Conservation (phyloP, 78 protist species). For the Chrysochromulina tobinii region DNA sequence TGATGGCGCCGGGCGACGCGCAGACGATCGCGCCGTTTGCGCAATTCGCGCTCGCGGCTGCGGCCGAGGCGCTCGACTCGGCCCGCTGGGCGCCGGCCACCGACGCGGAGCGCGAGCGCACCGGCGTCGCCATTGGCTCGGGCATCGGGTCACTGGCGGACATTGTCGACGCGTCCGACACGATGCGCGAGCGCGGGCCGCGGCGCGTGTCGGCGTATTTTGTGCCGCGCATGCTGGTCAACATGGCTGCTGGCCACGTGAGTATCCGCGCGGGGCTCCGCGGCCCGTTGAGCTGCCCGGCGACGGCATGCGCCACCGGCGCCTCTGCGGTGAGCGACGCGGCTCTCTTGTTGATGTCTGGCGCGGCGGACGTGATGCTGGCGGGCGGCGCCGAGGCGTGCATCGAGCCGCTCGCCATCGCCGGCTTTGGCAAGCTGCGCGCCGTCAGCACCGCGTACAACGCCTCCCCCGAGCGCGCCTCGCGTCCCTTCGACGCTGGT, state of each 20-base stretch:
- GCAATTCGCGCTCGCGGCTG: slow-evolving; percentile 78
- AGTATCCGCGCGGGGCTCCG: background rate
- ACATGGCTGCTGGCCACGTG: slow-evolving; percentile 83
- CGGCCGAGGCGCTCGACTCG: slow-evolving; percentile 72
- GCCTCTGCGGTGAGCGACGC: slow-evolving; percentile 91
- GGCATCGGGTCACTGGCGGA: slow-evolving; percentile 83
- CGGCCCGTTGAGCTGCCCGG: background rate
- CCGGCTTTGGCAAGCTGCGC: slow-evolving; percentile 70
- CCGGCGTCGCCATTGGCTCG: slow-evolving; percentile 83
- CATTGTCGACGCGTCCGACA: slow-evolving; percentile 23
- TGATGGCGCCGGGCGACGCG: background rate
- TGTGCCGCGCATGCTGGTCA: slow-evolving; percentile 82
- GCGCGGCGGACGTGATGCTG: slow-evolving; percentile 86
- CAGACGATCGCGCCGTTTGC: slow-evolving; percentile 35
- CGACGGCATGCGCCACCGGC: slow-evolving; percentile 96
- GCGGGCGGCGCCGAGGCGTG: slow-evolving; percentile 92
- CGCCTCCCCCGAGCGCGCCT: slow-evolving; percentile 69
- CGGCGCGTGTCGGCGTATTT: slow-evolving; percentile 83
- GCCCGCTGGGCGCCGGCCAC: slow-evolving; percentile 37
- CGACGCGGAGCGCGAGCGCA: background rate
- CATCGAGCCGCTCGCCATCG: slow-evolving; percentile 78
- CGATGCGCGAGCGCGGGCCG: background rate
- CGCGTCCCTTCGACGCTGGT: slow-evolving; percentile 22
- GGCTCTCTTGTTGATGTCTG: slow-evolving; percentile 58
- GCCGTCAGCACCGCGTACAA: slow-evolving; percentile 84